These are phyloP conservation scores for Erysimum cheiri DNA, from an alignment of 441 rosid species.

Conservation along the genomic window DNA sequence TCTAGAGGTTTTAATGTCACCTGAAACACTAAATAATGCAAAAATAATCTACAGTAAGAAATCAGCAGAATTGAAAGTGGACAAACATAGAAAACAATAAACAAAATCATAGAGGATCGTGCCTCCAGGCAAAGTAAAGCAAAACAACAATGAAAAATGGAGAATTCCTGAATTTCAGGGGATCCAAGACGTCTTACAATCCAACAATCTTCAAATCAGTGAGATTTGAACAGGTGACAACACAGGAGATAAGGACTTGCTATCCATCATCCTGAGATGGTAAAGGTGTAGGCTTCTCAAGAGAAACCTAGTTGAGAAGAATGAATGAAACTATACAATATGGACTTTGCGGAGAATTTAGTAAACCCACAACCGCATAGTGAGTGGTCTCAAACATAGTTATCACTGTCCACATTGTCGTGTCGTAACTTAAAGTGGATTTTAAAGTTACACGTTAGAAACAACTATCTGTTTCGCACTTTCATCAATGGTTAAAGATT, in stretches of 20 bases:
- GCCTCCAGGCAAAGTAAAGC: slow-evolving; percentile 7
- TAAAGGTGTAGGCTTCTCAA: slow-evolving; percentile 84
- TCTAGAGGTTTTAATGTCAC: slow-evolving; percentile 61
- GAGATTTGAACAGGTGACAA: slow-evolving; percentile 72
- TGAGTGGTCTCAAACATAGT: too few species aligned
- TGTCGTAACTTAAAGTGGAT: too few species aligned
- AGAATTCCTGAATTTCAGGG: slow-evolving; percentile 2
- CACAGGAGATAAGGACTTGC: slow-evolving; percentile 59
- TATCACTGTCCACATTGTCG: too few species aligned
- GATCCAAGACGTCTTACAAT: slow-evolving; percentile 58
- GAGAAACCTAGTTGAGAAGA: slow-evolving; percentile 50
- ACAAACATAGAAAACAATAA: slow-evolving; percentile 1
- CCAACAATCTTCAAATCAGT: slow-evolving; percentile 83
- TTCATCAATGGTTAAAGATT: too few species aligned
- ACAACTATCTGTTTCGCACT: too few species aligned
- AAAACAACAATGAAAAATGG: slow-evolving; percentile 13
- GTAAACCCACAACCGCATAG: too few species aligned
- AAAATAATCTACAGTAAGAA: neutral
- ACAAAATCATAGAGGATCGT: slow-evolving; percentile 13
- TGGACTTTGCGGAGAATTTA: too few species aligned
- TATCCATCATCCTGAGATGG: slow-evolving; percentile 65
- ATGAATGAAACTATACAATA: too few species aligned
- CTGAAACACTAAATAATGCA: slow-evolving; percentile 25
- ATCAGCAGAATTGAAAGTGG: slow-evolving; percentile 17
- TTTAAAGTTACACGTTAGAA: too few species aligned